These are phyloP conservation scores for Tricholoma matsutake DNA, from an alignment of 768 basidiomycete genomes.

Conservation along the genomic window DNA sequence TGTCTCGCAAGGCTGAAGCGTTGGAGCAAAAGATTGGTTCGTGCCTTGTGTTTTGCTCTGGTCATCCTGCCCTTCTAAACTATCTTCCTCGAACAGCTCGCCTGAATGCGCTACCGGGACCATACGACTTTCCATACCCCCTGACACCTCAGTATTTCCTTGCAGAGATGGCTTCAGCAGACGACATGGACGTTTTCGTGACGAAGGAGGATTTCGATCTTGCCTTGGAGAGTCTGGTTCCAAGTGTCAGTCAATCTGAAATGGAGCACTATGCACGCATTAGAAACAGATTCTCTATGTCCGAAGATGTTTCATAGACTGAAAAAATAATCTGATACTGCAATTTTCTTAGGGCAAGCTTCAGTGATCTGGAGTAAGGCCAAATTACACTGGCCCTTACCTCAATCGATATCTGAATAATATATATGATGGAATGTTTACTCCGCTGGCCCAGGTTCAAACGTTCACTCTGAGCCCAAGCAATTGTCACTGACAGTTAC, in stretches of 20 bases:
- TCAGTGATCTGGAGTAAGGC: not conserved
- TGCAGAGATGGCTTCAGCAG: conserved; percentile 68
- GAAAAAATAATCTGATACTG: not conserved
- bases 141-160: conserved; percentile 91
- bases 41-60: conserved; percentile 13
- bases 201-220: conserved; percentile 68
- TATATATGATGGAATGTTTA: no score
- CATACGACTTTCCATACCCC: conserved; percentile 53
- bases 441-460: no score
- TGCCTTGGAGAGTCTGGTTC: conserved; percentile 69
- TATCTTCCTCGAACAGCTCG: conserved; percentile 21
- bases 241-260: conserved; percentile 82
- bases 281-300: conserved; percentile 61
- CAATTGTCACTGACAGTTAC: not conserved
- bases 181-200: conserved; percentile 77
- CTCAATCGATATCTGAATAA: no score
- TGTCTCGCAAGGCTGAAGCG: conserved; percentile 81
- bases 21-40: conserved; percentile 75
- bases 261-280: conserved; percentile 80
- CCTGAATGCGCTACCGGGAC: conserved; percentile 46
- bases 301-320: not conserved
- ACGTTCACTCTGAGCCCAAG: not conserved
- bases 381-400: not conserved
- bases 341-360: no score
- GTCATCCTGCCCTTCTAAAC: not conserved